Evolutionary conservation across 257 asterid genomes (phyloP).

Genomic region (Gentiana straminea): DNA sequence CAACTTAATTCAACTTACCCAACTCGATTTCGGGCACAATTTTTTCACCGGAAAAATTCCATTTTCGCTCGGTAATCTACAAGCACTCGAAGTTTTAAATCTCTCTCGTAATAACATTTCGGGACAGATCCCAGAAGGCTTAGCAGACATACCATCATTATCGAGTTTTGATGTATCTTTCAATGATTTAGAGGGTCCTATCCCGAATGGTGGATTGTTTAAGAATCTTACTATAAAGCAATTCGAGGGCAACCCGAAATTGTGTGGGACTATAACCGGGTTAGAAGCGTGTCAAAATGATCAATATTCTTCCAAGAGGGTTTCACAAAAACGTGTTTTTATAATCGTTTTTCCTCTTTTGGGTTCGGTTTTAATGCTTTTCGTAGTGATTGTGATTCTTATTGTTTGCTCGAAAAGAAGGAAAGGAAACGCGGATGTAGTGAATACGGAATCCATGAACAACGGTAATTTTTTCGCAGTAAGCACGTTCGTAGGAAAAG

Average conservation of each 20-base stretch:
- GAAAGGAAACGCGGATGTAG: not conserved
- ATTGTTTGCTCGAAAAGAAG: not conserved
- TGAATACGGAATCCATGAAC: not conserved
- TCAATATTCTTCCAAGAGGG: not conserved
- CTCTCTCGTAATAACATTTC: constrained; percentile 32
- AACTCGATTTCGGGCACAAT: constrained; percentile 29
- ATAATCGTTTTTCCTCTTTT: constrained; percentile 8
- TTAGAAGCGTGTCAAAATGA: constrained; percentile 17
- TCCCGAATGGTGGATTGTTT: constrained; percentile 26
- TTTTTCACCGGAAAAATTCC: constrained; percentile 26
- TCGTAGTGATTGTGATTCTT: constrained; percentile 4
- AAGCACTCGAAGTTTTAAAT: constrained; percentile 11
- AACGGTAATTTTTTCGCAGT: constrained; percentile 10
- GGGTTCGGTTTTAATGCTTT: constrained; percentile 12
- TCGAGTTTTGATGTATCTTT: constrained; percentile 18
- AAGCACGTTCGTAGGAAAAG: constrained; percentile 20
- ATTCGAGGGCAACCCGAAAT: constrained; percentile 20
- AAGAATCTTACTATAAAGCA: constrained; percentile 11
- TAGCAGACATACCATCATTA: constrained; percentile 11
- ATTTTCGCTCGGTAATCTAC: not conserved
- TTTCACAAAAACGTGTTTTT: not conserved
- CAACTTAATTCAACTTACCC: constrained; percentile 7
- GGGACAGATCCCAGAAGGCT: constrained; percentile 22
- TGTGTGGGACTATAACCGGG: constrained; percentile 24
- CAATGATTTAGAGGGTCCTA: constrained; percentile 33